phyloP scores from a whole-genome alignment of 1,284 basidiomycete species.

The Fomitiporia mediterranea region DNA sequence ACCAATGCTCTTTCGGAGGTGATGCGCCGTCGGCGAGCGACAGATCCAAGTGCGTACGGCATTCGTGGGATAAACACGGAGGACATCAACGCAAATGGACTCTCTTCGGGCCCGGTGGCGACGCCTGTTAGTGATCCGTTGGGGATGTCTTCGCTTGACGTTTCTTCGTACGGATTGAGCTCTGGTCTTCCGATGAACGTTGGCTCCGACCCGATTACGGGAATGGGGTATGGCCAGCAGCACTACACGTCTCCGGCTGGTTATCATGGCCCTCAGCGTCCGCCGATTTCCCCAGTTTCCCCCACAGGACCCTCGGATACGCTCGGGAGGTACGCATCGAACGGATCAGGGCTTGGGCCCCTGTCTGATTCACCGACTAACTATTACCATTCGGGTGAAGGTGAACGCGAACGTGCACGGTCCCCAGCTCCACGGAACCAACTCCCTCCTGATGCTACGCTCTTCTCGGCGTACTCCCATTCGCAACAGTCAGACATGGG shows the following conservation, averaged over 20 bases:
- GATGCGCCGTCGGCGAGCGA: slow-evolving; percentile 15
- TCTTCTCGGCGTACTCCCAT: slow-evolving; percentile 11
- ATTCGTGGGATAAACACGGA: slow-evolving; percentile 4
- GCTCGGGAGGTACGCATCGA: slow-evolving; percentile 3
- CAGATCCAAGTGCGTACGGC: slow-evolving; percentile 9
- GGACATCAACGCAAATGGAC: slow-evolving; percentile 3
- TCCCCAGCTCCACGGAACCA: slow-evolving; percentile 15
- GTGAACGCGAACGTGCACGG: neutral
- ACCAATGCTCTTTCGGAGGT: slow-evolving; percentile 8
- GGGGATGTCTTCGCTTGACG: slow-evolving; percentile 8
- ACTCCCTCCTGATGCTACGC: slow-evolving; percentile 17
- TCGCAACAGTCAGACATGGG: slow-evolving; percentile 10
- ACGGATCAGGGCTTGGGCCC: neutral
- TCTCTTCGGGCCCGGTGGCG: slow-evolving; percentile 2
- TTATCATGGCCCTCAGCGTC: slow-evolving; percentile 11
- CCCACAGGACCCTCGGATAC: slow-evolving; percentile 4
- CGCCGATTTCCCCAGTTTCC: slow-evolving; percentile 9
- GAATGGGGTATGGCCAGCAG: slow-evolving; percentile 9
- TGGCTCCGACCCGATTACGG: slow-evolving; percentile 7
- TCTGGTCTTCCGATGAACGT: slow-evolving; percentile 10
- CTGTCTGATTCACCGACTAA: slow-evolving; percentile 1
- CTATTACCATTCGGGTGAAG: neutral
- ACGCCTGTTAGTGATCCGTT: slow-evolving; percentile 8
- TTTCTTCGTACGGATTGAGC: slow-evolving; percentile 7
- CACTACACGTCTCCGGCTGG: slow-evolving; percentile 3